phyloP scores from a whole-genome alignment of 192 early-diverging fungal genomes.

The Coemansia reversa region DNA sequence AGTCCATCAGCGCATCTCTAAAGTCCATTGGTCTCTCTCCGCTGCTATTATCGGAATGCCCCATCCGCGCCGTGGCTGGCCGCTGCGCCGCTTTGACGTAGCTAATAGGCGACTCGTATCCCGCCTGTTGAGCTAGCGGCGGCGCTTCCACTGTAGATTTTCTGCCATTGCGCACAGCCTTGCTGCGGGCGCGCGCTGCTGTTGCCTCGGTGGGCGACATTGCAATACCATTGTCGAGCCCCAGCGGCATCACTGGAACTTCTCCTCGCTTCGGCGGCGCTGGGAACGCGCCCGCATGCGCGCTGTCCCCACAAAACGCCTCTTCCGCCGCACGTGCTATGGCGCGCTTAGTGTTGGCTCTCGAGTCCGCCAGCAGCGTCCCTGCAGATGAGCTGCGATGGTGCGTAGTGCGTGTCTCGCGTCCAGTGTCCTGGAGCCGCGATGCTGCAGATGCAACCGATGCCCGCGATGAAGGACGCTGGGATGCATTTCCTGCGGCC shows the following conservation, averaged over 20 bases:
- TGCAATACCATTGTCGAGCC: slow-evolving; percentile 21
- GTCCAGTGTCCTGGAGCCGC: slow-evolving; percentile 15
- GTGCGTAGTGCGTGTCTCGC: slow-evolving; percentile 19
- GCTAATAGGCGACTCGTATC: slow-evolving; percentile 7
- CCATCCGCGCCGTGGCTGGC: neutral
- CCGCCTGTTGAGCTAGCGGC: neutral
- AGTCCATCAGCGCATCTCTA: slow-evolving; percentile 19
- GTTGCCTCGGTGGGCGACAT: slow-evolving; percentile 40
- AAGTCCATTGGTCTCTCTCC: slow-evolving; percentile 13
- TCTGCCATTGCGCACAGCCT: slow-evolving; percentile 14
- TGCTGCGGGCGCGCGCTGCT: slow-evolving; percentile 30
- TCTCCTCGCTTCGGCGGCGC: slow-evolving; percentile 21
- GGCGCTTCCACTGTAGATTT: neutral
- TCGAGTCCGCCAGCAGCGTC: slow-evolving; percentile 25
- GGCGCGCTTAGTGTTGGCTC: slow-evolving; percentile 21
- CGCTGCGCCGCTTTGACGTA: neutral
- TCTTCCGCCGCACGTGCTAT: slow-evolving; percentile 32
- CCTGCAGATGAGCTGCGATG: slow-evolving; percentile 50
- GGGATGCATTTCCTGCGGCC: slow-evolving; percentile 8
- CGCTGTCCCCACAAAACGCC: slow-evolving; percentile 6
- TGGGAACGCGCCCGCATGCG: neutral
- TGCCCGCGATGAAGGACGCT: slow-evolving; percentile 46
- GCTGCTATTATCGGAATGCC: neutral
- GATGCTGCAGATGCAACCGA: slow-evolving; percentile 30
- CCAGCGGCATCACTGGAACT: slow-evolving; percentile 2